phyloP scores from a whole-genome alignment of 768 basidiomycete species.

The Hortiboletus flavorubellus region DNA sequence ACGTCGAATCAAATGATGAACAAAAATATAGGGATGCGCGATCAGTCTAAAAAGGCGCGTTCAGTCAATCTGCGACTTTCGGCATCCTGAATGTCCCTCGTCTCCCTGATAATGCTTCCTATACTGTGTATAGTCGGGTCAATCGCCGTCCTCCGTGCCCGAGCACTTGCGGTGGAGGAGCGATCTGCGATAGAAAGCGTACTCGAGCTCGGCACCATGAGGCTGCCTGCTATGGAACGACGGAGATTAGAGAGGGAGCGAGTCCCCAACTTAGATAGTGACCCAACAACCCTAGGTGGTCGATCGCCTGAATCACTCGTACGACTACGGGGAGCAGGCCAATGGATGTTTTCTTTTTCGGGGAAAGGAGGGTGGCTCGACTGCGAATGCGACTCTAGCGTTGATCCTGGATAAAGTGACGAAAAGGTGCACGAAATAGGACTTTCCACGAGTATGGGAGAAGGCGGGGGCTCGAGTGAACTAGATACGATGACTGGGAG shows the following conservation, averaged over 20 bases:
- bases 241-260: constrained; percentile 44
- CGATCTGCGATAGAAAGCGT: constrained; percentile 26
- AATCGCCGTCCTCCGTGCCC: constrained; percentile 40
- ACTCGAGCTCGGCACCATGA: constrained; percentile 18
- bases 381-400: constrained; percentile 13
- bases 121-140: constrained; percentile 57
- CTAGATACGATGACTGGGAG: constrained; percentile 22
- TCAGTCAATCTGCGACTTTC: constrained; percentile 70
- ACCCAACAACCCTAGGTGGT: neutral
- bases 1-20: neutral
- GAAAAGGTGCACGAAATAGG: constrained; percentile 26
- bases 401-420: constrained; percentile 15
- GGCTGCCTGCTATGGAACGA: constrained; percentile 40
- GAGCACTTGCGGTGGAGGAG: constrained; percentile 38
- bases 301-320: constrained; percentile 19
- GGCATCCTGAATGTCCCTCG: constrained; percentile 57
- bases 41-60: constrained; percentile 57
- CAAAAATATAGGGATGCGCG: neutral
- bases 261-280: constrained; percentile 31
- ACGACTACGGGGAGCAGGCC: constrained; percentile 12
- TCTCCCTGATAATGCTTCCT: constrained; percentile 53
- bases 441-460: constrained; percentile 18
- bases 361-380: constrained; percentile 3
- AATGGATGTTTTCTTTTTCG: constrained; percentile 15
- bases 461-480: constrained; percentile 3